Conservation (phyloP, 192 early-diverging fungal genomes). For the Podila verticillata region DNA sequence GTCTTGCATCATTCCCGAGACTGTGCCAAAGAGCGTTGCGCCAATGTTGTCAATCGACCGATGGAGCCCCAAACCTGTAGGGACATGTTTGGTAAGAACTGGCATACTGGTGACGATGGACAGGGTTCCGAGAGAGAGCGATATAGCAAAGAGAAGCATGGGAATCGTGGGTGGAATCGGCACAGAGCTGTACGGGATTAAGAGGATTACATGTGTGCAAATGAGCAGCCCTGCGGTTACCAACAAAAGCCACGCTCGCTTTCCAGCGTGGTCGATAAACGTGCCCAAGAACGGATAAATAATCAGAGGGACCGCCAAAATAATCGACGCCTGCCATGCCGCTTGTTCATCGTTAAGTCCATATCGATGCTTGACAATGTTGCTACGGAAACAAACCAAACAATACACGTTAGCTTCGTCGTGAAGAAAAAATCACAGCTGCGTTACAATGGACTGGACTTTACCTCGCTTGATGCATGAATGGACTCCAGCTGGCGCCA, state of each 20-base stretch:
- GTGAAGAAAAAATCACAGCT: no score
- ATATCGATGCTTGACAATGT: conserved; percentile 80
- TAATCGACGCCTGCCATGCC: conserved; percentile 72
- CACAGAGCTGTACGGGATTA: conserved; percentile 15
- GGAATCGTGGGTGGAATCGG: conserved; percentile 53
- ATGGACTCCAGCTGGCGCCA: conserved; percentile 52
- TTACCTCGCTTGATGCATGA: conserved; percentile 58
- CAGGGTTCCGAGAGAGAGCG: conserved; percentile 41
- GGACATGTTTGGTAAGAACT: conserved; percentile 53
- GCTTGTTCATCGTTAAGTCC: conserved; percentile 66
- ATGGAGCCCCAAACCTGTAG: conserved; percentile 54
- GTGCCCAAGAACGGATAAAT: conserved; percentile 77
- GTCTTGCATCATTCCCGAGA: conserved; percentile 53
- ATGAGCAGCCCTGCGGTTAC: conserved; percentile 33
- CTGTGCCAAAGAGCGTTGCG: conserved; percentile 51
- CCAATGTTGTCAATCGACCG: conserved; percentile 57
- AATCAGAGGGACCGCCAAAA: conserved; percentile 73
- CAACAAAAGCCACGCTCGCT: conserved; percentile 60
- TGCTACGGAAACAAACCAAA: conserved; percentile 48
- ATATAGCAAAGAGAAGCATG: conserved; percentile 53
- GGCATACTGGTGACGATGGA: conserved; percentile 56
- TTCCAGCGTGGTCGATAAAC: conserved; percentile 73
- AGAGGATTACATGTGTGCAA: conserved; percentile 22
- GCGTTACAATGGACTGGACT: no score
- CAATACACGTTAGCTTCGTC: neutral